Evolutionary conservation across 2,329 filamentous ascomycete species (phyloP).

Genomic region (Diaporthe caulivora): DNA sequence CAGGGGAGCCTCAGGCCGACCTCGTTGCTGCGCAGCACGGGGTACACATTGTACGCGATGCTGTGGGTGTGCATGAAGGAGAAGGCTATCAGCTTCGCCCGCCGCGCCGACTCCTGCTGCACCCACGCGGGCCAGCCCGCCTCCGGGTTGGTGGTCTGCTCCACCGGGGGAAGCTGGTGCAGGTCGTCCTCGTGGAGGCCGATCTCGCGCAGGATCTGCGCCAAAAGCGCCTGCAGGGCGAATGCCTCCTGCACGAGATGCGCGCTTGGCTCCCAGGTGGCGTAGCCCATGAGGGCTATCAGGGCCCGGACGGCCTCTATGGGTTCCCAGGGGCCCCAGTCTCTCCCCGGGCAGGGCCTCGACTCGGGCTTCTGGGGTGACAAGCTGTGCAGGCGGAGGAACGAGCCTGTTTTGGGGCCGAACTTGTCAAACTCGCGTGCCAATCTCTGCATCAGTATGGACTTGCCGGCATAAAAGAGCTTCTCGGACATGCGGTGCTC

Average conservation of each 20-base stretch:
- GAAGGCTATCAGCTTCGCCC: conserved; percentile 54
- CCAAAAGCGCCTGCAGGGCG: conserved; percentile 49
- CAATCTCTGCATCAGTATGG: conserved; percentile 49
- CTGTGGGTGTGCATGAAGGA: conserved; percentile 54
- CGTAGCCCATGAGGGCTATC: conserved; percentile 53
- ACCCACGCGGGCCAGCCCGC: conserved; percentile 44
- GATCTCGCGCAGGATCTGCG: conserved; percentile 50
- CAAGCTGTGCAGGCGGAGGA: conserved; percentile 42
- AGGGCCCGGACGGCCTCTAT: conserved; percentile 51
- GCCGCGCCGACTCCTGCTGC: conserved; percentile 48
- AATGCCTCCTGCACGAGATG: conserved; percentile 52
- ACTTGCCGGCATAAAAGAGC: conserved; percentile 50
- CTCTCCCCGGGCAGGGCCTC: background rate
- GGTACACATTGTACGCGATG: conserved; percentile 54
- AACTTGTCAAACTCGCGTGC: conserved; percentile 43
- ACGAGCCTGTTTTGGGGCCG: conserved; percentile 44
- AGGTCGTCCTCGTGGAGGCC: conserved; percentile 48
- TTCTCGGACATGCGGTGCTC: conserved; percentile 51
- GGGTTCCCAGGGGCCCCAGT: conserved; percentile 45
- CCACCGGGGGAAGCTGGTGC: background rate
- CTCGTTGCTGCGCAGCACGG: conserved; percentile 52
- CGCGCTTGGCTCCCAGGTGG: conserved; percentile 53
- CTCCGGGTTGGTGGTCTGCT: background rate
- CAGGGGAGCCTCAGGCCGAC: conserved; percentile 51
- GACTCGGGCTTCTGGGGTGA: background rate